Conservation (phyloP, 2,329 filamentous ascomycete species). For the Fusarium sambucinum region DNA sequence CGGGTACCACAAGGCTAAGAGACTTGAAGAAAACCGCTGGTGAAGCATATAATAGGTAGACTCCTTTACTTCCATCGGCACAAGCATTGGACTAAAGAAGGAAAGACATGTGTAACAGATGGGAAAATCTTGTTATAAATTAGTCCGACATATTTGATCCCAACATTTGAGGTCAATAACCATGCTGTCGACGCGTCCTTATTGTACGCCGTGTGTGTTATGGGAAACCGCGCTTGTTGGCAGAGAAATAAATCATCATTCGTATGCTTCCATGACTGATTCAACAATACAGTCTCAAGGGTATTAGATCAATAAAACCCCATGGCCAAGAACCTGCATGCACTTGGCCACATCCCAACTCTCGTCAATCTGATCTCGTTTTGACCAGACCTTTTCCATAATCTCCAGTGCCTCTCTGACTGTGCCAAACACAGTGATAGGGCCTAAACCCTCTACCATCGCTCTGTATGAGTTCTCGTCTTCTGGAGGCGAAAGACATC, state of each 20-base stretch:
- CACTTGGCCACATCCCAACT: conserved; percentile 60
- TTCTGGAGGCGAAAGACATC: conserved; percentile 55
- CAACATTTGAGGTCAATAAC: background rate
- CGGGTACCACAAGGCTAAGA: background rate
- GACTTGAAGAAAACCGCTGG: background rate
- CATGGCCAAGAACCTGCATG: conserved; percentile 56
- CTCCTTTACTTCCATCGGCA: too few species aligned
- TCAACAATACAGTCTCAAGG: conserved; percentile 19
- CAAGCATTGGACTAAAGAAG: background rate
- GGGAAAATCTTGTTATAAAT: background rate
- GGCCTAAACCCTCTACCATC: conserved; percentile 57
- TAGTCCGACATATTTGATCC: background rate
- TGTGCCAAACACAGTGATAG: conserved; percentile 60
- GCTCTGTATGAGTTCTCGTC: conserved; percentile 59
- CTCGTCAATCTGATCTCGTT: conserved; percentile 55
- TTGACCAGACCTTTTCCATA: conserved; percentile 62
- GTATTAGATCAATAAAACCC: conserved; percentile 56
- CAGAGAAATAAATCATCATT: background rate
- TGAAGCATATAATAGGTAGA: too few species aligned
- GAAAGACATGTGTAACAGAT: background rate
- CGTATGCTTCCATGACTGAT: background rate
- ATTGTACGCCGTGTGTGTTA: background rate
- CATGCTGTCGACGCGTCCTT: background rate
- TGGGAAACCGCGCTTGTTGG: background rate
- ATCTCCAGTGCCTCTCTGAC: conserved; percentile 58